phyloP scores from a whole-genome alignment of 768 basidiomycete genomes.

The Rhodotorula babjevae region DNA sequence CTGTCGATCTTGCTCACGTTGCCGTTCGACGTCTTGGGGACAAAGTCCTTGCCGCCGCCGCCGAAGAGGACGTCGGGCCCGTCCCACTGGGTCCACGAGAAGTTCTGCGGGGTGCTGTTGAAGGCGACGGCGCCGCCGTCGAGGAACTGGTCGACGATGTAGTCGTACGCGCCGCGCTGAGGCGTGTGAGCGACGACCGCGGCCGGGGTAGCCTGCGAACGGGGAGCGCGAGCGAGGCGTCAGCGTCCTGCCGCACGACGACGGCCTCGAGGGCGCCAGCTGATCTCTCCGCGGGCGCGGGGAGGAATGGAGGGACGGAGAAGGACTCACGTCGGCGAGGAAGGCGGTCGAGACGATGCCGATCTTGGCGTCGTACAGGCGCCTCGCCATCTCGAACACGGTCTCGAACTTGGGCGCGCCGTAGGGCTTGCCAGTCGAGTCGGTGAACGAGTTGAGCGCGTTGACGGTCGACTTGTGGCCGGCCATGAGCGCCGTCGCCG shows the following conservation, averaged over 20 bases:
- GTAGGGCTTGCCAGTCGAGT: constrained; percentile 43
- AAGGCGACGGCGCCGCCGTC: constrained; percentile 40
- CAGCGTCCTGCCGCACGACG: too few species aligned
- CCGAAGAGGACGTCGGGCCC: constrained; percentile 44
- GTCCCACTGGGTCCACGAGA: constrained; percentile 47
- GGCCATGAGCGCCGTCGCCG: constrained; percentile 48
- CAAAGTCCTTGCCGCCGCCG: constrained; percentile 30
- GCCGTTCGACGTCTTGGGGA: constrained; percentile 31
- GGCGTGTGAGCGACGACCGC: constrained; percentile 43
- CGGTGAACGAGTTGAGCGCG: constrained; percentile 31
- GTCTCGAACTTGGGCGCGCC: constrained; percentile 48
- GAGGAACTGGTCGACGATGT: constrained; percentile 47
- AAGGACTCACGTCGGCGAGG: constrained; percentile 45
- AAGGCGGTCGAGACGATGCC: constrained; percentile 49
- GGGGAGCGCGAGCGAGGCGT: too few species aligned
- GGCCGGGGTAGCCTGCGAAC: constrained; percentile 49
- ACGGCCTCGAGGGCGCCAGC: too few species aligned
- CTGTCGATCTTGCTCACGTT: constrained; percentile 41
- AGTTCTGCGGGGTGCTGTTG: constrained; percentile 21
- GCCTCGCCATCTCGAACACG: constrained; percentile 46
- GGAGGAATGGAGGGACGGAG: constrained; percentile 48
- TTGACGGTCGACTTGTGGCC: constrained; percentile 49
- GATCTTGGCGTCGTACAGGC: constrained; percentile 46
- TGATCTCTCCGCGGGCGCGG: too few species aligned
- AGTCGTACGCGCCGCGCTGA: constrained; percentile 44